These are phyloP conservation scores for Fusarium brevicatenulatum DNA, from an alignment of 2,329 filamentous ascomycete species.

Conservation along the genomic window DNA sequence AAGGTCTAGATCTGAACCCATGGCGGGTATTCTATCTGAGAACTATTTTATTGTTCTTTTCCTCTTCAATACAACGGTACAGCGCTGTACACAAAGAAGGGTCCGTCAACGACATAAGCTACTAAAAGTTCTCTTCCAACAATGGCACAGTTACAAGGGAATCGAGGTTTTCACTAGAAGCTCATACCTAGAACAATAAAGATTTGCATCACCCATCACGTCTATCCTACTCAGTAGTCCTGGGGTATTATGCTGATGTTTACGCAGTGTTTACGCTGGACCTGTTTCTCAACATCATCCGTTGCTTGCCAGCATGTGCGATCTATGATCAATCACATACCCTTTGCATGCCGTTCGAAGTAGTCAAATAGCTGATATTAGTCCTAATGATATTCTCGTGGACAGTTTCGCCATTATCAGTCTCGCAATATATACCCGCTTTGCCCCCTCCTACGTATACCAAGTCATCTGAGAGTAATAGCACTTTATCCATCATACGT, in stretches of 20 bases:
- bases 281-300: no score
- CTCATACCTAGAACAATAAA: neutral
- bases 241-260: neutral
- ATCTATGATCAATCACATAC: no score
- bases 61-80: neutral
- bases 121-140: neutral
- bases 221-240: neutral
- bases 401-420: neutral
- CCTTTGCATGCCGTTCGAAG: no score
- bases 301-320: neutral
- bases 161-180: neutral
- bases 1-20: no score
- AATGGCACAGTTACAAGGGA: neutral
- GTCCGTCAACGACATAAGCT: neutral
- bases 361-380: no score
- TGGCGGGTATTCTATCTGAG: neutral
- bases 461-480: neutral
- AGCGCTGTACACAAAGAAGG: neutral
- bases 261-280: no score
- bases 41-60: neutral
- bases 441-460: neutral
- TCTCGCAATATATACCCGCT: neutral
- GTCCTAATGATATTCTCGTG: neutral
- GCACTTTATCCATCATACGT: no score
- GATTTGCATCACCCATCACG: accelerated